phyloP scores from a whole-genome alignment of 202 grass and related monocot genomes.

The Zizania palustris region DNA sequence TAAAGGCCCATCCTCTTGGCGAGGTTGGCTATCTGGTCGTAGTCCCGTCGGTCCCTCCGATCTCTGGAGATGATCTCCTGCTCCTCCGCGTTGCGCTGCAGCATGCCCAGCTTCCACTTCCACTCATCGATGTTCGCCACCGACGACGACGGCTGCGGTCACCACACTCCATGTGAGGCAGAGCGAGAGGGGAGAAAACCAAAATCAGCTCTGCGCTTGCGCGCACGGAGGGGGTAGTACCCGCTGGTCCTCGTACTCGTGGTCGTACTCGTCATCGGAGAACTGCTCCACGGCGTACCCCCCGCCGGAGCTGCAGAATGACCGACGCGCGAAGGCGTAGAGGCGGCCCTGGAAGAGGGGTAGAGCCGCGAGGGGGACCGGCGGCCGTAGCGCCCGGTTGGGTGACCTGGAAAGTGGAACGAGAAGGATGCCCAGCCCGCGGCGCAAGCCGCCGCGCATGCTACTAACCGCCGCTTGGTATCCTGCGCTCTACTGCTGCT shows the following conservation, averaged over 20 bases:
- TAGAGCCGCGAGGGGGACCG: slow-evolving; percentile 38
- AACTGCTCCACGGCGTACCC: slow-evolving; percentile 80
- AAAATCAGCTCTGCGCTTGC: background rate
- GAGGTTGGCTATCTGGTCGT: slow-evolving; percentile 88
- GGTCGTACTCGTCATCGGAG: slow-evolving; percentile 93
- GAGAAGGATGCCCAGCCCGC: slow-evolving; percentile 62
- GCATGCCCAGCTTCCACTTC: slow-evolving; percentile 95
- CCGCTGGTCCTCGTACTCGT: slow-evolving; percentile 85
- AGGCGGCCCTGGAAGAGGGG: slow-evolving; percentile 41
- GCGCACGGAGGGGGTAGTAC: slow-evolving; percentile 32
- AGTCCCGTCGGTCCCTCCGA: slow-evolving; percentile 83
- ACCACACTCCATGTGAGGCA: background rate
- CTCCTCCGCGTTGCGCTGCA: slow-evolving; percentile 76
- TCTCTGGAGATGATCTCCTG: slow-evolving; percentile 95
- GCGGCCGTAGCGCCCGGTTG: slow-evolving; percentile 31
- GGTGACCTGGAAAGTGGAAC: slow-evolving; percentile 30
- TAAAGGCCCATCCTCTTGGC: slow-evolving; percentile 86
- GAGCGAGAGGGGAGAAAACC: background rate
- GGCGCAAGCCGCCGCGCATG: slow-evolving; percentile 47
- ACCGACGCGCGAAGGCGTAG: slow-evolving; percentile 30
- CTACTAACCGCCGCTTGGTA: slow-evolving; percentile 37
- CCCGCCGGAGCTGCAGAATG: slow-evolving; percentile 44
- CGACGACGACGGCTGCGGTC: slow-evolving; percentile 77
- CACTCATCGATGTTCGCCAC: slow-evolving; percentile 96
- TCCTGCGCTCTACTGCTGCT: too few relatives aligned